Base-by-base conservation (phyloP, 768 basidiomycete genomes). In the Leccinum barrowsii region DNA sequence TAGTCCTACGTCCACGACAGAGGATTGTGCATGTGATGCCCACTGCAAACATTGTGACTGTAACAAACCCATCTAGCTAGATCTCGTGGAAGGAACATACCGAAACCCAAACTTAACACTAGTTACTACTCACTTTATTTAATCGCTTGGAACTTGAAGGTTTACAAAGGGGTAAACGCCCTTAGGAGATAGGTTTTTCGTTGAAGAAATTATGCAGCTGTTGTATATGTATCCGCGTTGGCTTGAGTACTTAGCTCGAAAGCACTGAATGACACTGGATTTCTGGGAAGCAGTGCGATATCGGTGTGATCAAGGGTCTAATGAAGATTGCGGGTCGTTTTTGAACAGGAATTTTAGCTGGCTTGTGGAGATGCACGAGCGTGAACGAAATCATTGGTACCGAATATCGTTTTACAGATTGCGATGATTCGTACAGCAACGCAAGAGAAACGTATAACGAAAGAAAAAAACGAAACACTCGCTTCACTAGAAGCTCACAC, bases 401-500 rank as follows among this genome's bases (percentile, higher is more conserved):
- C 3, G 5, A 4, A 17, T 17, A 22, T 4, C n/a, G 13, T 42
- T 21, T 44, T 30, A 40, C 28, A 40, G 15, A 19, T 17, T 4
- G 32, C 22, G 8, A 2, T 21, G 34, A 32, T 55, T 50, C 17
- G 7, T 26, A 59, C 21, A 32, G 35, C 7, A 32, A 32, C 52
- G 17, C 11, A 7, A 50, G 48, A 37, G 13, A 50, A 28, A 34
- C 3, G 24, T 44, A 44, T 6, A 44, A 44, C 6, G n/a, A 48
- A 13, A n/a, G 22, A 7, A 48, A 8, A 13, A 48, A 21, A 21
- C 17, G 22, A 22, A 24, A 48, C n/a, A 19, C 6, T 13, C 15
- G 3, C 17, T 37, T 37, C 50, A 21, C 60, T 65, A 74, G 28
- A 72, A 70, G 28, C 56, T 59, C 49, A 72, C 65, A 7, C 44